Percentiles rank a stretch among this genome's conserved stretches.
These are phyloP conservation scores for Trichoderma orchidacearum DNA, from an alignment of 495 filamentous ascomycete species.

Conservation along the genomic window DNA sequence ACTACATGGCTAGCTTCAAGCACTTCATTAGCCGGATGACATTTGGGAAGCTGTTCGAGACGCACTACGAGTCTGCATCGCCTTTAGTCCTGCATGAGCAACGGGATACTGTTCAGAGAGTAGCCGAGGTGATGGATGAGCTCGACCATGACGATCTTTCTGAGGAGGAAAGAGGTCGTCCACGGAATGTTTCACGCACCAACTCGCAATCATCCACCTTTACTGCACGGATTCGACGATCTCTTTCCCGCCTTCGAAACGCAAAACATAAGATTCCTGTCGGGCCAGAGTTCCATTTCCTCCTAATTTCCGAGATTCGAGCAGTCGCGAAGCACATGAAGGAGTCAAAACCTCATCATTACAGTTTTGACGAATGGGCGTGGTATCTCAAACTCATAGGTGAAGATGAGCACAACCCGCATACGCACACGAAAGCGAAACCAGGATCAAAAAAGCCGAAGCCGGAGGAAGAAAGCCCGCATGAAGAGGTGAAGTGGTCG, in stretches of 20 bases:
- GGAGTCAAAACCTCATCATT: conserved; percentile 46
- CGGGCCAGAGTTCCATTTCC: conserved; percentile 47
- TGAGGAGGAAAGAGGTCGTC: background rate
- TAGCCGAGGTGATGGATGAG: background rate
- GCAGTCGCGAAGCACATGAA: conserved; percentile 52
- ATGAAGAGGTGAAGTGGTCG: conserved; percentile 39
- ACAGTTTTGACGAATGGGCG: conserved; percentile 70
- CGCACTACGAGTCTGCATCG: background rate
- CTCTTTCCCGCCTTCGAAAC: conserved; percentile 15
- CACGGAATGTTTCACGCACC: background rate
- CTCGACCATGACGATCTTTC: background rate
- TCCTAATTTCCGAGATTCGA: conserved; percentile 53
- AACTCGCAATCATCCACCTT: conserved; percentile 4
- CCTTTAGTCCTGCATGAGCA: background rate
- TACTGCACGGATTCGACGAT: conserved; percentile 4
- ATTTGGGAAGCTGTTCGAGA: conserved; percentile 19
- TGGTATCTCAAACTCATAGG: conserved; percentile 67
- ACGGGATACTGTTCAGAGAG: background rate
- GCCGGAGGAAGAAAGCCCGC: background rate
- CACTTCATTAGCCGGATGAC: conserved; percentile 18
- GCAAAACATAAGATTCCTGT: conserved; percentile 14
- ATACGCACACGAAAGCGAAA: conserved; percentile 22
- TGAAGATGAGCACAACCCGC: conserved; percentile 43
- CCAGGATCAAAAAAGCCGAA: conserved; percentile 1
- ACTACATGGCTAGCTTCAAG: conserved; percentile 27